A percentile compares a stretch with the other conserved stretches of the same genome.
These are phyloP conservation scores for Aquilaria agallochum DNA, from an alignment of 441 rosid genomes.

Conservation along the genomic window DNA sequence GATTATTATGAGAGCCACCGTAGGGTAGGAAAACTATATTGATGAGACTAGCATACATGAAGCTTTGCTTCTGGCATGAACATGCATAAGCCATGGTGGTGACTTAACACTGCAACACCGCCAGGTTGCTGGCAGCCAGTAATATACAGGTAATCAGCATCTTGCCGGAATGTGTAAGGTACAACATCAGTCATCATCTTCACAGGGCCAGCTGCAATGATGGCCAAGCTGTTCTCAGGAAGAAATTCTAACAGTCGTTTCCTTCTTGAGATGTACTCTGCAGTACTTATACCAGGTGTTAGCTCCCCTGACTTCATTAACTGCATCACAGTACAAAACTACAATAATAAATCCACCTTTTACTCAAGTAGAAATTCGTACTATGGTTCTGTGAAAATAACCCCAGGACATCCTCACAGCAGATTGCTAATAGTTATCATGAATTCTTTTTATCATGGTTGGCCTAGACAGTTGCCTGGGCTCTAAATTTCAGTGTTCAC, in stretches of 20 bases:
- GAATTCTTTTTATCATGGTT: too few species aligned
- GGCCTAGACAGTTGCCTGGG: too few species aligned
- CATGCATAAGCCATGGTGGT: conserved; percentile 85
- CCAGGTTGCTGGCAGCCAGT: conserved; percentile 99
- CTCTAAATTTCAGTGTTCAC: too few species aligned
- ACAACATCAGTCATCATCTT: conserved; percentile 99
- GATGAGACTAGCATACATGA: conserved; percentile 41
- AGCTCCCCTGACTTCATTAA: conserved; percentile 84
- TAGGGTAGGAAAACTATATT: neutral
- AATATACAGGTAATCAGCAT: conserved; percentile 78
- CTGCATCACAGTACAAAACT: conserved; percentile 28
- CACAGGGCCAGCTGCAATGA: conserved; percentile 80
- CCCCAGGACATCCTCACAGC: too few species aligned
- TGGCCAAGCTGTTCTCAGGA: conserved; percentile 73
- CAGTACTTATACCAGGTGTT: conserved; percentile 76
- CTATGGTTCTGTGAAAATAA: too few species aligned
- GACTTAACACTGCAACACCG: conserved; percentile 81
- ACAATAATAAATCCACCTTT: neutral
- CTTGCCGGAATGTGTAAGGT: conserved; percentile 87
- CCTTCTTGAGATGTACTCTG: conserved; percentile 80
- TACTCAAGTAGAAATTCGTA: too few species aligned
- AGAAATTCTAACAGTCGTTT: conserved; percentile 72
- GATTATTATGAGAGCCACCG: neutral
- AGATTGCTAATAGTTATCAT: too few species aligned
- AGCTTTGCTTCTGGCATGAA: conserved; percentile 91